Base-by-base conservation (phyloP, 805 yeast genomes). In the Clavispora fructus region DNA sequence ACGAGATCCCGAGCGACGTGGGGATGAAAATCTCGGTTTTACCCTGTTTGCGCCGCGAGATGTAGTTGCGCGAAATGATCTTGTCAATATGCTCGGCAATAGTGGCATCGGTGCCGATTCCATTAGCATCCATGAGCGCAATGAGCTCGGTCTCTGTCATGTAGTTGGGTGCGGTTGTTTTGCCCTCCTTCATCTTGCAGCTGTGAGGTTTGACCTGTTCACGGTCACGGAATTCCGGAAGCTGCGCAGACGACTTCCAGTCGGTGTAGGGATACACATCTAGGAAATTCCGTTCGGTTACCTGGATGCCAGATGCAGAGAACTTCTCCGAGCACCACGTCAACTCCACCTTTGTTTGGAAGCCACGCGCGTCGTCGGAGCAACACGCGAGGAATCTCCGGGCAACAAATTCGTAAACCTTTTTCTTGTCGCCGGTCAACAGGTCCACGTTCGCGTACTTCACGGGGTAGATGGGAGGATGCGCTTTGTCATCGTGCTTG, bases 31-130 rank as follows among this genome's bases (percentile, higher is more conserved):
- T 69, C 43, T 70, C 74, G 1, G 67, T 67, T 23, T 69, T 55
- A 17, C 68, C 65, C 38, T 57, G 54, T 39, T 63, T 68, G 44
- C 62, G 66, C 52, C 75, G 81, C 14, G 64, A 66, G 5, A 87
- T 78, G 57, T 91, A 95, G 16, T 81, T 80, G 44, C 99, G 67
- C 10, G 64, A 63, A 27, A 77, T 67, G 38, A 94, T 82, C 59
- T 87, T 91, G 47, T 86, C 90, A 33, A 94, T 94, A 64, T 94
- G 99, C 38, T 94, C 99, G 0, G 98, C 99, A 65, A 94, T 95
- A 0, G 99, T 94, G 0, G 99, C 99, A 69, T 94, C 99, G 0
- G 99, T 94, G 2, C 99, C 99, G 39, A 94, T 94, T 0, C 98
- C 98, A 63, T 94, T 94, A 10, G 82, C 87, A 68, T 95, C 98